Base-by-base conservation (phyloP, 768 basidiomycete species). In the Amyloporia xantha region DNA sequence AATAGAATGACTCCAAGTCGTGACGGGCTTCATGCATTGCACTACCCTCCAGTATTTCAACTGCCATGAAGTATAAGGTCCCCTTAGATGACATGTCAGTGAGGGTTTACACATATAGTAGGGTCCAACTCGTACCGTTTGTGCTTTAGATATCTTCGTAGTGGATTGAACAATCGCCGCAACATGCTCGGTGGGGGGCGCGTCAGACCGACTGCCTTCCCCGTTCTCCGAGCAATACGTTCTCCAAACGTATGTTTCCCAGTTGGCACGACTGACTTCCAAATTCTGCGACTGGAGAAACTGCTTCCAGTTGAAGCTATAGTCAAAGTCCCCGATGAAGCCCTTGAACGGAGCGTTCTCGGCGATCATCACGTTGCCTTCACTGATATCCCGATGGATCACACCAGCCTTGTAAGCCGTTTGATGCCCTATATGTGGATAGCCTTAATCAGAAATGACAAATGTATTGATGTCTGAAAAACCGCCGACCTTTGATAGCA, bases 331-430 rank as follows among this genome's bases (percentile, higher is more conserved):
- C 15, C 36, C 6, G 20, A 48, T 21, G 44, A 38, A 44, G 25
- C 47, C 41, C 28, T 38, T 7, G 10, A 48, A 30, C 3, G 28
- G 13, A 5, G 23, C 23, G 28, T 41, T 44, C 0, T 47, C 50
- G 6, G 21, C 41, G 35, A 60, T 56, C n/a, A 60, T 45, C 17
- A 60, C 54, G 19, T 60, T 60, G 11, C 46, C 45, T 10, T 46
- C 47, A 21, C 59, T 60, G 36, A 60, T 25, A 26, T 60, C 59
- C 1, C 56, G 40, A 23, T 57, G 59, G 4, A 60, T 26, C 10
- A 60, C 41, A 1, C 46, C 44, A 4, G 50, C 54, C n/a, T 40
- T 25, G 20, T 41, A 49, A 1, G 52, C 51, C 12, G 39, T 24
- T 9, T 23, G 15, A 21, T 58, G 57, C 2, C 52, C 57, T 58